Percentiles rank a stretch among this genome's conserved stretches.
Evolutionary conservation across 2,329 filamentous ascomycete species (phyloP).

Genomic region (Claviceps arundinis): DNA sequence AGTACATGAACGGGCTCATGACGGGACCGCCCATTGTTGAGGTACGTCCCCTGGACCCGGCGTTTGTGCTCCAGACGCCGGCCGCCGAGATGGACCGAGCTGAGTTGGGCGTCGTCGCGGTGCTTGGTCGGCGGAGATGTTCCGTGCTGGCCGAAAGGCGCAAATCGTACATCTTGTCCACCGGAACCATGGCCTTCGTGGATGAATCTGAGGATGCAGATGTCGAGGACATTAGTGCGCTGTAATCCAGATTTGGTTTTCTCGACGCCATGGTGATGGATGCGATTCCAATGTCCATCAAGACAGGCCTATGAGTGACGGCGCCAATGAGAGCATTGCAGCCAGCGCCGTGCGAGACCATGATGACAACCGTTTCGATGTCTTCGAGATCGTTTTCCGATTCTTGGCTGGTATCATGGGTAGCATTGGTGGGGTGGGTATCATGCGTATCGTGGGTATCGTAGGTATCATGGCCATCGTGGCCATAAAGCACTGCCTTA

Average conservation of each 20-base stretch:
- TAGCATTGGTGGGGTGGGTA: too few species aligned
- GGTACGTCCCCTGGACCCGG: slow-evolving; percentile 22
- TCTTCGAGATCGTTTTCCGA: slow-evolving; percentile 38
- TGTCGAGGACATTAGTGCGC: slow-evolving; percentile 18
- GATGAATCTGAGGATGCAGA: slow-evolving; percentile 10
- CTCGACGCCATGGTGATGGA: slow-evolving; percentile 80
- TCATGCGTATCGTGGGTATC: slow-evolving; percentile 7
- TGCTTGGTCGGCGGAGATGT: slow-evolving; percentile 41
- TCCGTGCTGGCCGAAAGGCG: slow-evolving; percentile 63
- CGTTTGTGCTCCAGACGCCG: slow-evolving; percentile 15
- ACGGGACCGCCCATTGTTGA: slow-evolving; percentile 15
- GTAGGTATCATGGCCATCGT: slow-evolving; percentile 8
- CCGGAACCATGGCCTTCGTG: slow-evolving; percentile 23
- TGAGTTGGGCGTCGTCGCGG: slow-evolving; percentile 21
- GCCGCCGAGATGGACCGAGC: slow-evolving; percentile 20
- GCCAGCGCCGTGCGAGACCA: slow-evolving; percentile 90
- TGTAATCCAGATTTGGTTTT: slow-evolving; percentile 32
- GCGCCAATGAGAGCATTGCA: slow-evolving; percentile 92
- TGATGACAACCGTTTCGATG: slow-evolving; percentile 64
- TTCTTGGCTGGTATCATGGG: slow-evolving; percentile 10
- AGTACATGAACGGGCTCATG: slow-evolving; percentile 25
- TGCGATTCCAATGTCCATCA: slow-evolving; percentile 80
- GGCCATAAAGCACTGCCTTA: slow-evolving; percentile 15
- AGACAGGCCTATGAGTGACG: slow-evolving; percentile 78
- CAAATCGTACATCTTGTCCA: slow-evolving; percentile 57